Base-by-base conservation (phyloP, 2,329 filamentous ascomycete species). In the Didymella segeticola region DNA sequence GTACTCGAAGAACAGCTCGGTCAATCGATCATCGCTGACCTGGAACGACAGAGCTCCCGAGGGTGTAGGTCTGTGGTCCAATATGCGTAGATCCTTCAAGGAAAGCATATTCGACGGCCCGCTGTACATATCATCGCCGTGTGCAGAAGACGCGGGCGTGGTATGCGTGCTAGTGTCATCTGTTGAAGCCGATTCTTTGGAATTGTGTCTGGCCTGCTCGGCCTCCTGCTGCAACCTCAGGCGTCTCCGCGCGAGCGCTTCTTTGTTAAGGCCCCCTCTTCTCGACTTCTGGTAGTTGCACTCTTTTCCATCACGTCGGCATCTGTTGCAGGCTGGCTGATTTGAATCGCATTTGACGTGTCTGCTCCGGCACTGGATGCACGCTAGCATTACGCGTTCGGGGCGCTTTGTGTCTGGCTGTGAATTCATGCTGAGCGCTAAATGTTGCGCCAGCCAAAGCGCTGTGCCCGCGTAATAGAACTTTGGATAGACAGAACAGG, bases 1-100 rank as follows among this genome's bases (percentile, higher is more conserved):
- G 64, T 80, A 78, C 14, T 77, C 69, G 36, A 66, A 72, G 41
- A 60, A 74, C 11, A 73, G 45, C 14, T 70, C 67, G 1, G 73
- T 14, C 20, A 74, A 55, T 30, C 70, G 63, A 20, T 71, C 63
- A 5, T 56, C 52, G 47, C 49, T 69, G 38, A 72, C 34, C 20
- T 66, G 55, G 29, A 73, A 72, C 1, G 59, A 47, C 9, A 70
- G 17, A 14, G 33, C 31, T 11, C n/a, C 23, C 7, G 45, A 41
- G 3, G 17, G 12, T 5, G 46, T 15, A 15, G 42, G n/a, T 17
- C 36, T 37, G 19, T 39, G 43, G 22, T 56, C 53, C 2, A 46
- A 23, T 4, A 58, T 30, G 20, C 47, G 53, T 20, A 58, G 39
- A 15, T 43, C 19, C 23, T 51, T 36, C 8, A 53, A 31, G 7